Evolutionary conservation across 2,329 filamentous ascomycete genomes (phyloP), one percentile per base, ranked within the genome.

Genomic region (Ceratocystis ficicola): DNA sequence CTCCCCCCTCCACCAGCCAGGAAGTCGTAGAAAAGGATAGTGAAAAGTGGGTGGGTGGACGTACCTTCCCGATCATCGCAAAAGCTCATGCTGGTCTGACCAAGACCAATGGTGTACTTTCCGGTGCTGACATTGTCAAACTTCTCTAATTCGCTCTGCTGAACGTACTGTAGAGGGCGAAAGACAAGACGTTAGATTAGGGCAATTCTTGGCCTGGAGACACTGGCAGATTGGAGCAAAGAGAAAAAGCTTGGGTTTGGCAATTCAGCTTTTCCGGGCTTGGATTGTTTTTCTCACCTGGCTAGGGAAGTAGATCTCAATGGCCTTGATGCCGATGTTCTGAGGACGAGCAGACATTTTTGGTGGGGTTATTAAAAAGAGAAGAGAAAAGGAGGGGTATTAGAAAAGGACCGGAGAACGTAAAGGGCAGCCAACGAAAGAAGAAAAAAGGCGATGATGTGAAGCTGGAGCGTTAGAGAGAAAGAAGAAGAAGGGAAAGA

Each of bases 271-370:
- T 50, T 50, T 50, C 25, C 8, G 7, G 46, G 46, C 15, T n/a
- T 17, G 17, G 46, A 7, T 20, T 50, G 12, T 50, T 22, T 50
- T 59, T 30, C 85, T 70, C 78, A 93, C 89, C 85, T 93, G 89
- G 76, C 82, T 88, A 70, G 89, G 89, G 74, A 90, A 89, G 77
- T 94, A 94, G 74, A 94, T 84, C 76, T 94, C 89, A 77, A 94
- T 89, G 87, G 88, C 89, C 81, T 94, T 93, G 76, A 94, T 91
- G 83, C 89, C 89, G 77, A 94, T 87, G 79, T 93, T 93, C 77
- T 91, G 85, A 70, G 89, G 88, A 78, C 88, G 86, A 71, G 86
- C 76, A 74, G 87, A 83, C 88, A 91, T 92, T 67, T 69, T 79
- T 72, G 44, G 64, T 25, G 41, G 22, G 55, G 48, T 44, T 32